phyloP scores from a whole-genome alignment of 495 filamentous ascomycete genomes.

The Parmelia sp. region DNA sequence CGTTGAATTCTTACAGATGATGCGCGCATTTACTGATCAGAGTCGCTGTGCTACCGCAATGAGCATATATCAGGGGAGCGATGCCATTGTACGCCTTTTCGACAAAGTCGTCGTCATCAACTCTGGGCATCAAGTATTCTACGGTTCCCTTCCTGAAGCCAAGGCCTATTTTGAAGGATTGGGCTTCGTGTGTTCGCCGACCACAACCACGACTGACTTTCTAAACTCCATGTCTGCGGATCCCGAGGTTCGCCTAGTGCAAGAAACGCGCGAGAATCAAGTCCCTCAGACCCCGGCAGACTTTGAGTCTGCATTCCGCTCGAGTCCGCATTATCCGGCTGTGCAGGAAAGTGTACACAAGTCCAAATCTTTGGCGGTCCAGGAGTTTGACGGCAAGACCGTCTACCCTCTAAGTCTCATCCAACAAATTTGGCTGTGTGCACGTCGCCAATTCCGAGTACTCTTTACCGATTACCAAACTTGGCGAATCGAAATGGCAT shows the following conservation, averaged over 20 bases:
- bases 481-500: not conserved
- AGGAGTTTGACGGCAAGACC: not conserved
- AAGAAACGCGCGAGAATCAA: not conserved
- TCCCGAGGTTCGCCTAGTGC: not conserved
- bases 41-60: not conserved
- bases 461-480: not conserved
- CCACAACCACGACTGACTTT: not conserved
- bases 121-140: not conserved
- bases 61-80: not conserved
- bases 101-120: slow-evolving; percentile 3
- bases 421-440: not conserved
- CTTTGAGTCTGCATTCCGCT: not conserved
- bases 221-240: not conserved
- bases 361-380: not conserved
- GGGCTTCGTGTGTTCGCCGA: not conserved
- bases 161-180: not conserved
- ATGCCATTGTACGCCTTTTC: slow-evolving; percentile 1
- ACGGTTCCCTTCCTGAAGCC: not conserved
- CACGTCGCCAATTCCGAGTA: slow-evolving; percentile 1
- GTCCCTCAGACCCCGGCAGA: not conserved
- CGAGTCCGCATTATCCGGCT: not conserved
- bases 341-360: not conserved
- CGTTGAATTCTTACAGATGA: not conserved
- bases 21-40: not conserved
- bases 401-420: not conserved